Evolutionary conservation across 345 rosid species (phyloP), one percentile per base, ranked within the genome.

Genomic region (Euphorbia peplus): DNA sequence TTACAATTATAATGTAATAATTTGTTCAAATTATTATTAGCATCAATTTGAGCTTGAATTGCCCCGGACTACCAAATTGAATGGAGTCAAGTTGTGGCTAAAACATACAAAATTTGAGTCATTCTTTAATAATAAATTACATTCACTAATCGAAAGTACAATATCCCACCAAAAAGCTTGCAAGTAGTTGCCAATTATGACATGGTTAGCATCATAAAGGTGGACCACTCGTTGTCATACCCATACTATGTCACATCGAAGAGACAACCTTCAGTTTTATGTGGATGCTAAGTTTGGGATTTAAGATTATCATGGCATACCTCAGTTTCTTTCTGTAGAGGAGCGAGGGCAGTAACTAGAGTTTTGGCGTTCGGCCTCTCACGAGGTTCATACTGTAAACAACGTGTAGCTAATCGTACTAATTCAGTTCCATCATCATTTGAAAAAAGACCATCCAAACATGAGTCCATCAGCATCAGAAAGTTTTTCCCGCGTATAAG

Each of bases 351-450:
- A 14, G 75, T 72, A 70, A 90, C 86, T 73, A 95, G 93, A 68
- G 95, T 88, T 83, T 87, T 95, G 30, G 90, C 85, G 69, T 86
- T 90, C n/a, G 99, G 98, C 75, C 98, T 92, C 78, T 95, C 91
- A 41, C 93, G 97, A 79, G 98, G 87, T 85, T 88, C 93, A 78
- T 84, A 78, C 78, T 88, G 90, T 68, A 92, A 83, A 78, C 99
- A 92, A 28, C 98, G 93, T 24, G 98, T 83, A 70, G 98, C 97
- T 70, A 95, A 71, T 48, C 86, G 81, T 75, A 90, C 87, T 68
- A 95, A 79, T 79, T 95, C 97, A 37, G 96, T 80, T 80, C 98
- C 88, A 78, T 95, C 99, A 69, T 95, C 99, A 77, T 95, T 91
- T 47, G 97, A 92, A 79, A 87, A 87, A 71, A 90, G 93, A 63